Evolutionary conservation across 2,329 filamentous ascomycete genomes (phyloP).

Genomic region (Coccinonectria pachysandricola): DNA sequence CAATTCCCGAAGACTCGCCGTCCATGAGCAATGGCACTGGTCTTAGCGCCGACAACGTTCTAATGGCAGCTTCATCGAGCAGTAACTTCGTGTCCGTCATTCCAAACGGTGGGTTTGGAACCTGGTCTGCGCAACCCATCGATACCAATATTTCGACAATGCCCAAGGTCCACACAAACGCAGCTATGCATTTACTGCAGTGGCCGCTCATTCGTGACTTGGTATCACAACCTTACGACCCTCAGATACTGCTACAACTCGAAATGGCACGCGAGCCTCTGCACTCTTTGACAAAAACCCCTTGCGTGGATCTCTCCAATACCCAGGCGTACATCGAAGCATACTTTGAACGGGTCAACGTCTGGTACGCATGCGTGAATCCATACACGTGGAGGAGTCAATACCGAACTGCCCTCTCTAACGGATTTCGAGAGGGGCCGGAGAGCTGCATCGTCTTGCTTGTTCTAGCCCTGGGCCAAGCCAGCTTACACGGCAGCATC

Average conservation of each 20-base stretch:
- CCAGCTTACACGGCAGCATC: constrained; percentile 66
- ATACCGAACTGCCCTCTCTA: constrained; percentile 64
- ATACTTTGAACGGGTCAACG: constrained; percentile 71
- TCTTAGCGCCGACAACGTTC: constrained; percentile 44
- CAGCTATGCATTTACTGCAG: constrained; percentile 65
- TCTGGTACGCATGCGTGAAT: constrained; percentile 81
- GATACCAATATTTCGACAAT: constrained; percentile 67
- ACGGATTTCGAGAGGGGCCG: constrained; percentile 66
- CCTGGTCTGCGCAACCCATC: constrained; percentile 50
- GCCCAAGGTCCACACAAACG: constrained; percentile 76
- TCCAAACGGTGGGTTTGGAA: constrained; percentile 57
- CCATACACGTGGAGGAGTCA: constrained; percentile 70
- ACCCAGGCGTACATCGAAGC: constrained; percentile 65
- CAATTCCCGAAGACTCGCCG: constrained; percentile 51
- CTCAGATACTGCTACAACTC: constrained; percentile 69
- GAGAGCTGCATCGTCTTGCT: constrained; percentile 76
- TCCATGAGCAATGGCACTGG: constrained; percentile 54
- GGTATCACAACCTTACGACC: constrained; percentile 67
- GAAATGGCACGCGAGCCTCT: constrained; percentile 74
- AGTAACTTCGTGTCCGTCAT: constrained; percentile 45
- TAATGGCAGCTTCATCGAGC: constrained; percentile 31
- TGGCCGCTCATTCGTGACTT: constrained; percentile 74
- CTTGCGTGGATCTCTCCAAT: constrained; percentile 62
- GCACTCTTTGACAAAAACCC: constrained; percentile 52
- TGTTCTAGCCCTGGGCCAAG: constrained; percentile 67